A percentile compares a stretch with the other conserved stretches of the same genome.
These are phyloP conservation scores for Stenogyne calaminthoides DNA, from an alignment of 305 asterid genomes.

Conservation along the genomic window DNA sequence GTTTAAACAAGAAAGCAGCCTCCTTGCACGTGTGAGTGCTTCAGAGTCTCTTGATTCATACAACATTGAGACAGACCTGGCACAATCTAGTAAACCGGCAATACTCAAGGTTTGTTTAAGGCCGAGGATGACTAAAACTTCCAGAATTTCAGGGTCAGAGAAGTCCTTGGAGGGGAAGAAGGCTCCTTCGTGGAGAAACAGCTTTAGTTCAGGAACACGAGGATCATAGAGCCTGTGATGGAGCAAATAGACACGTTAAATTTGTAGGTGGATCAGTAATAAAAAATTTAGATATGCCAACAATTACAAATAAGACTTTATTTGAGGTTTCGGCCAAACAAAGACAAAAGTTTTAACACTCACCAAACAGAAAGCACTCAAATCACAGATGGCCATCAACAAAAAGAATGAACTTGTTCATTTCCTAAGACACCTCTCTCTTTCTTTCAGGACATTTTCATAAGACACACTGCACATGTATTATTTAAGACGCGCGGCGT, in stretches of 20 bases:
- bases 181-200: conserved; percentile 62
- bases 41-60: conserved; percentile 54
- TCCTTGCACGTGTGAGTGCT: conserved; percentile 52
- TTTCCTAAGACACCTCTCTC: conserved; percentile 3
- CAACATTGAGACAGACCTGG: conserved; percentile 78
- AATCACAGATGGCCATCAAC: conserved; percentile 17
- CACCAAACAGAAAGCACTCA: conserved; percentile 16
- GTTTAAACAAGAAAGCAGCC: conserved; percentile 77
- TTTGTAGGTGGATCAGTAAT: conserved; percentile 14
- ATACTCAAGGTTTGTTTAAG: conserved; percentile 70
- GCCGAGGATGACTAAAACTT: conserved; percentile 73
- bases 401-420: conserved; percentile 10
- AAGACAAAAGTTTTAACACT: conserved; percentile 2
- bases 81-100: conserved; percentile 85
- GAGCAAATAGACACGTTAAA: conserved; percentile 32
- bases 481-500: neutral
- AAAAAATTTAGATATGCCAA: conserved; percentile 7
- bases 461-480: neutral
- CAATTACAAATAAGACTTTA: conserved; percentile 19
- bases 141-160: conserved; percentile 70
- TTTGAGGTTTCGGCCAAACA: neutral
- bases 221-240: conserved; percentile 92
- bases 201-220: conserved; percentile 68
- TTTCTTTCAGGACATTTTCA: conserved; percentile 15
- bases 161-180: conserved; percentile 85